These are phyloP conservation scores for Cryptococcus neoformans DNA, from an alignment of 1,284 basidiomycete species.

Conservation along the genomic window DNA sequence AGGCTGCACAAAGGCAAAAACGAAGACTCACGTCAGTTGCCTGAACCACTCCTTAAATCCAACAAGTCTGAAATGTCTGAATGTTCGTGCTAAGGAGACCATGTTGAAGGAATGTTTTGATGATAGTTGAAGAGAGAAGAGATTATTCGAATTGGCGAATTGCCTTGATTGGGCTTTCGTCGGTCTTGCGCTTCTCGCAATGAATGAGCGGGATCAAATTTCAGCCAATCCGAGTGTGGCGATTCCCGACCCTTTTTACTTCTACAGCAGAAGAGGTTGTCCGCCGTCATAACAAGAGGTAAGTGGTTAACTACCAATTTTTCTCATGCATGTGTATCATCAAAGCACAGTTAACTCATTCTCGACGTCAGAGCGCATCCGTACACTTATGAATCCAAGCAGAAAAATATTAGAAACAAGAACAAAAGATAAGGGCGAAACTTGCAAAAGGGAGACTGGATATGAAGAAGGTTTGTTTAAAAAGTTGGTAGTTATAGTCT, in stretches of 20 bases:
- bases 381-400: no score
- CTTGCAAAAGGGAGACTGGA: no score
- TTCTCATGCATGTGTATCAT: no score
- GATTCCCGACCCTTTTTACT: not conserved
- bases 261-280: no score
- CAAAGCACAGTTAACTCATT: no score
- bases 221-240: slow-evolving; percentile 7
- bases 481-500: no score
- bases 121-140: not conserved
- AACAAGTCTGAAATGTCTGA: slow-evolving; percentile 68
- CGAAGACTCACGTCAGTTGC: slow-evolving; percentile 52
- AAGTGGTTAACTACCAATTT: no score
- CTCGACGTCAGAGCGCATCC: no score
- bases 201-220: slow-evolving; percentile 5
- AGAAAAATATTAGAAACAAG: no score
- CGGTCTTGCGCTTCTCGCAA: not conserved
- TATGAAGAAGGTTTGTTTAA: no score
- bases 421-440: no score
- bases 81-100: slow-evolving; percentile 70
- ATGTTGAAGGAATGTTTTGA: slow-evolving; percentile 44
- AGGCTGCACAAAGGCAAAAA: not conserved
- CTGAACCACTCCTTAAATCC: slow-evolving; percentile 81
- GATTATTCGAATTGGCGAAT: not conserved
- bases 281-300: no score
- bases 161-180: not conserved